Evolutionary conservation across 2,329 filamentous ascomycete species (phyloP).

Genomic region (Diaporthe aspalathi): DNA sequence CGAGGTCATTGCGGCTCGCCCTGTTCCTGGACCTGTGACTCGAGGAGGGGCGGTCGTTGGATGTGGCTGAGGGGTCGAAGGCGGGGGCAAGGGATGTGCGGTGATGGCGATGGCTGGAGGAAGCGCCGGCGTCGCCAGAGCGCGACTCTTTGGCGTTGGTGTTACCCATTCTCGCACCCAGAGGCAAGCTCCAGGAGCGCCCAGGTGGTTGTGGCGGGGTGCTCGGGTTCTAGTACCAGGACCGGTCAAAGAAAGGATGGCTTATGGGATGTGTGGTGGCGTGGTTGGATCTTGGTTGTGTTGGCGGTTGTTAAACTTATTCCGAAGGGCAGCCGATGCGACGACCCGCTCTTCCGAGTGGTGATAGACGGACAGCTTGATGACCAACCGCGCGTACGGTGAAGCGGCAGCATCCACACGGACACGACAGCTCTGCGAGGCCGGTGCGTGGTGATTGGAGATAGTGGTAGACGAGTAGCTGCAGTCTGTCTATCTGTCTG

Average conservation of each 20-base stretch:
- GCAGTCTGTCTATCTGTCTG: neutral
- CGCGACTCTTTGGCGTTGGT: conserved; percentile 51
- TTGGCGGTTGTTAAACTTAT: neutral
- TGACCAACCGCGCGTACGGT: neutral
- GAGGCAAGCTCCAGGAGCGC: conserved; percentile 20
- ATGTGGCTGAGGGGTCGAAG: conserved; percentile 41
- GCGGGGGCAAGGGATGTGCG: conserved; percentile 39
- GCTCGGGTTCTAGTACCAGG: neutral
- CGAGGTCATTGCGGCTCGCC: conserved; percentile 58
- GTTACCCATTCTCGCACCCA: conserved; percentile 48
- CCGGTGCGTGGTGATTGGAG: conserved; percentile 1
- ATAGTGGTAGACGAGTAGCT: neutral
- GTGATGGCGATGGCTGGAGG: conserved; percentile 41
- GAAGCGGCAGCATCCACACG: neutral
- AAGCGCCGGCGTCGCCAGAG: conserved; percentile 42
- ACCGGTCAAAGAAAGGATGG: neutral
- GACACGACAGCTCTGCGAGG: conserved; percentile 8
- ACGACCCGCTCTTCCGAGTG: neutral
- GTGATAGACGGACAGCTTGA: neutral
- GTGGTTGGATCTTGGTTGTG: neutral
- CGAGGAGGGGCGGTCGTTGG: conserved; percentile 40
- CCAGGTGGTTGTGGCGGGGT: neutral
- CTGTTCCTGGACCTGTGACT: conserved; percentile 46
- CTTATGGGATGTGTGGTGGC: neutral
- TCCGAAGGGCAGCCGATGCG: conserved; percentile 11